These are phyloP conservation scores for Chlorella sp. DNA, from an alignment of 139 green algal species.

Conservation along the genomic window DNA sequence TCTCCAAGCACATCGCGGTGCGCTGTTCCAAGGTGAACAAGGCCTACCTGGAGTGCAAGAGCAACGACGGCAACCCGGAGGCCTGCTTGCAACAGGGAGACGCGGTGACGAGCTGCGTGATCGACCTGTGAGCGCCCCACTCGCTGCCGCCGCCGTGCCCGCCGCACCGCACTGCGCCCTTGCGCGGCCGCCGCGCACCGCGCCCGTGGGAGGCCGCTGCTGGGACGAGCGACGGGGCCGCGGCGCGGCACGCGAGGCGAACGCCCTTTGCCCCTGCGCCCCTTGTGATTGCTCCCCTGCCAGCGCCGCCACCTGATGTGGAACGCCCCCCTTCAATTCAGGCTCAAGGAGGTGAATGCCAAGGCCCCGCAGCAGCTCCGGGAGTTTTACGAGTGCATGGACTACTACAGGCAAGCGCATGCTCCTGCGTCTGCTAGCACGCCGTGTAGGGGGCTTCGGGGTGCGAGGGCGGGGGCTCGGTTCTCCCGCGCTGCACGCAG, in stretches of 20 bases:
- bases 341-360: slow-evolving; percentile 60
- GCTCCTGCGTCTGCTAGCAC: no score
- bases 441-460: no score
- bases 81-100: slow-evolving; percentile 56
- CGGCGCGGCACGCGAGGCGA: no score
- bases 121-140: slow-evolving; percentile 57
- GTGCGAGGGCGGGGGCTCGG: background rate
- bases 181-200: no score
- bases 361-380: slow-evolving; percentile 58
- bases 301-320: no score
- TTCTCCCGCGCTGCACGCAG: no score
- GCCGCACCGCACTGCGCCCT: no score
- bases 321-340: slow-evolving; percentile 8
- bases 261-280: no score
- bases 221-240: no score
- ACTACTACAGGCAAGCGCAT: slow-evolving; percentile 65
- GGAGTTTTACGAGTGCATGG: slow-evolving; percentile 72
- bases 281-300: no score
- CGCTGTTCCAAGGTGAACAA: slow-evolving; percentile 53
- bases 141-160: no score
- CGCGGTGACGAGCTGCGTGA: slow-evolving; percentile 58
- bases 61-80: slow-evolving; percentile 54
- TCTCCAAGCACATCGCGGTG: slow-evolving; percentile 66
- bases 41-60: slow-evolving; percentile 64
- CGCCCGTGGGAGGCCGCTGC: no score